Evolutionary conservation across 1,284 basidiomycete species (phyloP), one percentile per base, ranked within the genome.

Genomic region (Hemileia vastatrix): DNA sequence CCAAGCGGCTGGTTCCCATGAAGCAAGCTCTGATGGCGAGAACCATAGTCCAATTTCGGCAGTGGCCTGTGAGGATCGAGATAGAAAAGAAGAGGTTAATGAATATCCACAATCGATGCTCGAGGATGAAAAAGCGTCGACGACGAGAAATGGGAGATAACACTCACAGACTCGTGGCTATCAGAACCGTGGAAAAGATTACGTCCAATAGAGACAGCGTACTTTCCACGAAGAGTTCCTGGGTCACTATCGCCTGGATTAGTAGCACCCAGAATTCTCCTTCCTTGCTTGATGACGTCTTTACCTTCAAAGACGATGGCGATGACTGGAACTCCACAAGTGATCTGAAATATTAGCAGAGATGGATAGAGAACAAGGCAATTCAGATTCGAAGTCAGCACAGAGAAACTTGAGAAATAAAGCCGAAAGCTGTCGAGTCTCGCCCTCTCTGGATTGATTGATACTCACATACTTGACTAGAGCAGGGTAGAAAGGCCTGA

Each of bases 291-390:
- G 49, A 73, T 73, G 49, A 71, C 69, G 57, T 73, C 72, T 67
- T 73, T 72, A 64, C 72, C 72, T 63, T 73, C 67, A 66, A 67
- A 73, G 36, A 73, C 72, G 67, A 73, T 73, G 45, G 72, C 72
- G 32, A 73, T 60, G 40, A 72, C 71, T 24, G 72, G 72, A 2
- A 69, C 70, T 27, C 72, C 72, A 61, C 63, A 64, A 55, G 72
- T 73, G 50, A 73, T 68, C 36, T 40, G 36, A 40, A 40, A 40
- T 9, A 40, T 9, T 40, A 9, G 15, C 15, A 40, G 15, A 15
- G 36, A 40, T 27, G 27, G 27, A 27, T 27, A 27, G 27, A 40
- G 15, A 40, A 15, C 36, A 40, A 40, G 36, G 36, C 36, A 27
- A 27, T 27, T 40, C 36, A 40, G 36, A 40, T 9, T 40, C 36